Evolutionary conservation across 2,329 filamentous ascomycete genomes (phyloP).

Genomic region (Meredithiella fracta): DNA sequence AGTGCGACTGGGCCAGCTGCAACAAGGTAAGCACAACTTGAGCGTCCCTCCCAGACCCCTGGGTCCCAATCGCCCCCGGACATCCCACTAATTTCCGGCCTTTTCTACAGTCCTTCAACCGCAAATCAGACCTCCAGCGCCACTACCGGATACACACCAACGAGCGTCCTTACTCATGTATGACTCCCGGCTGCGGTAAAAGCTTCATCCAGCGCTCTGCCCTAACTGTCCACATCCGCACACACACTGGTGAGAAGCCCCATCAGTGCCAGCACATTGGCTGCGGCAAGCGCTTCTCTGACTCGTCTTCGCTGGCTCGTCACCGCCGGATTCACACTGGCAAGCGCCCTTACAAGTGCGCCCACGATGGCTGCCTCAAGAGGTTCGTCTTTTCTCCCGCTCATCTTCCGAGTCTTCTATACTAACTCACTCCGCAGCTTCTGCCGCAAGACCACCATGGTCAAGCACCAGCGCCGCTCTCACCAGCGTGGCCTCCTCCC

Average conservation of each 20-base stretch:
- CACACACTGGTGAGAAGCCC: conserved; percentile 56
- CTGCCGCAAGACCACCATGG: conserved; percentile 56
- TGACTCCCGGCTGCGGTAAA: conserved; percentile 45
- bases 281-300: conserved; percentile 53
- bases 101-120: conserved; percentile 45
- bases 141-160: conserved; percentile 59
- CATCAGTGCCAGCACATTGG: conserved; percentile 49
- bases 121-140: conserved; percentile 53
- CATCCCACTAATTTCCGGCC: background rate
- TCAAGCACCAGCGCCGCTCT: conserved; percentile 47
- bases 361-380: conserved; percentile 44
- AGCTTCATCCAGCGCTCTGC: conserved; percentile 57
- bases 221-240: conserved; percentile 53
- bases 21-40: conserved; percentile 34
- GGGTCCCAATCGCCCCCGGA: background rate
- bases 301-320: conserved; percentile 49
- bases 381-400: conserved; percentile 28
- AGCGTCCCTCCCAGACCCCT: background rate
- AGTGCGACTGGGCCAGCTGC: conserved; percentile 47
- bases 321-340: conserved; percentile 51
- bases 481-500: conserved; percentile 42
- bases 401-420: conserved; percentile 7
- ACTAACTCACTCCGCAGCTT: conserved; percentile 33
- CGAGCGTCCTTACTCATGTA: conserved; percentile 49
- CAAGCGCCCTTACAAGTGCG: conserved; percentile 48